These are phyloP conservation scores for Magnaporthiopsis incrustans DNA, from an alignment of 2,329 filamentous ascomycete genomes.

Conservation along the genomic window DNA sequence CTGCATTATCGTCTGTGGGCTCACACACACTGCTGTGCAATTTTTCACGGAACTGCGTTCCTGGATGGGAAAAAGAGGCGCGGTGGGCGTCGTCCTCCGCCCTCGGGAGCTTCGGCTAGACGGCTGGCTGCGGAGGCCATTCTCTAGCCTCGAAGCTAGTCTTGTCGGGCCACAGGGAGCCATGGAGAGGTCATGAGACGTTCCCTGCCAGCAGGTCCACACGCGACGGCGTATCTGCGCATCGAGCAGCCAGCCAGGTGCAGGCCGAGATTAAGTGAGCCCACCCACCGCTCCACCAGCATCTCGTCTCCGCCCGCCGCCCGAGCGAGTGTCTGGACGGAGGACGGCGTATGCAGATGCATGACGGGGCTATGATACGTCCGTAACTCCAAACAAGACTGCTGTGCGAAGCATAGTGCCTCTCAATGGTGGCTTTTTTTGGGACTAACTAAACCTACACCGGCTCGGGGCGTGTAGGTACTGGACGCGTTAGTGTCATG, in stretches of 20 bases:
- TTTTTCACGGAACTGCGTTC: not conserved
- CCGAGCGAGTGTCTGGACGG: not conserved
- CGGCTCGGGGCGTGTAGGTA: not conserved
- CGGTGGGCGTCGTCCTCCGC: not conserved
- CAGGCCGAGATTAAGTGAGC: not conserved
- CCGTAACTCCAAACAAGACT: not conserved
- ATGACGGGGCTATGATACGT: not conserved
- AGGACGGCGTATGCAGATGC: not conserved
- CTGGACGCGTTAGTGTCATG: not conserved
- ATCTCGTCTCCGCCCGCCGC: not conserved
- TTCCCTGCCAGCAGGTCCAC: not conserved
- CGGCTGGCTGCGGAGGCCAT: slow-evolving; percentile 2
- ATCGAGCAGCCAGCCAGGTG: not conserved
- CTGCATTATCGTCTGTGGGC: not conserved
- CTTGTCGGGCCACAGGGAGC: not conserved
- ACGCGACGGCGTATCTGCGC: not conserved
- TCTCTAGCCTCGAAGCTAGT: not conserved
- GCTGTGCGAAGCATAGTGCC: not conserved
- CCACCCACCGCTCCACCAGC: no score
- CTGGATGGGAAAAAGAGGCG: not conserved
- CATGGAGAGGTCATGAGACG: not conserved
- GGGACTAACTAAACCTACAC: no score
- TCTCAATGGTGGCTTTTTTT: no score
- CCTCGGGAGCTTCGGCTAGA: not conserved
- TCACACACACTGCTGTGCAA: not conserved